Evolutionary conservation across 192 early-diverging fungal genomes (phyloP), one percentile per base, ranked within the genome.

Genomic region (Backusella tarrabulga): DNA sequence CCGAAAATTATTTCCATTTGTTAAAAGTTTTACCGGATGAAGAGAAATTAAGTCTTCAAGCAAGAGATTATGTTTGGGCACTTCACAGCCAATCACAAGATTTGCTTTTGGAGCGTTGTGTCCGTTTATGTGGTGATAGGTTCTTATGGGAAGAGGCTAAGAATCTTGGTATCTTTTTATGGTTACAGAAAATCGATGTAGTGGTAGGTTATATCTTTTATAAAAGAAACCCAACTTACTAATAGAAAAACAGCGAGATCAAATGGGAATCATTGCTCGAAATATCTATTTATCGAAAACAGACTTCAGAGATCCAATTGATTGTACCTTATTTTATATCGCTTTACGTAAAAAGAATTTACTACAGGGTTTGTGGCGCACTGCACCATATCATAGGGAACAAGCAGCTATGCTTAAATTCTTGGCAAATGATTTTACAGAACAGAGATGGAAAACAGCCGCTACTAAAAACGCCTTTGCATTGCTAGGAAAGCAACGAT

Each of bases 381-480:
- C 93, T 0, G 93, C 96, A 2, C 86, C 86, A 68, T 75, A 83
- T 4, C 95, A 99, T 77, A 91, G 94, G 5, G 97, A 99, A 73
- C 93, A 95, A 78, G 84, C 81, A 54, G 90, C 90, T 34, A 98
- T 98, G 97, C 60, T 95, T n/a, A 88, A 89, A 41, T 99, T 99
- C 81, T 82, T 99, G 60, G 86, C 90, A 6, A 94, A 99, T 84
- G 95, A 99, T 83, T 99, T 99, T 88, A 86, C 89, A 17, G 89
- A 95, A 69, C 87, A 92, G 4, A 84, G 95, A 50, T 99, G 98
- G 98, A 91, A 89, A 76, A 96, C 91, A 17, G 96, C 97, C 0
- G 98, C 98, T 2, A 83, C 91, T n/a, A 99, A 99, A 79, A 99
- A 99, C 78, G 98, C 98, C 3, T 99, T 94, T 84, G 98, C 93